Base-by-base conservation (phyloP, 1,284 basidiomycete species). In the Trichosporon sp. region DNA sequence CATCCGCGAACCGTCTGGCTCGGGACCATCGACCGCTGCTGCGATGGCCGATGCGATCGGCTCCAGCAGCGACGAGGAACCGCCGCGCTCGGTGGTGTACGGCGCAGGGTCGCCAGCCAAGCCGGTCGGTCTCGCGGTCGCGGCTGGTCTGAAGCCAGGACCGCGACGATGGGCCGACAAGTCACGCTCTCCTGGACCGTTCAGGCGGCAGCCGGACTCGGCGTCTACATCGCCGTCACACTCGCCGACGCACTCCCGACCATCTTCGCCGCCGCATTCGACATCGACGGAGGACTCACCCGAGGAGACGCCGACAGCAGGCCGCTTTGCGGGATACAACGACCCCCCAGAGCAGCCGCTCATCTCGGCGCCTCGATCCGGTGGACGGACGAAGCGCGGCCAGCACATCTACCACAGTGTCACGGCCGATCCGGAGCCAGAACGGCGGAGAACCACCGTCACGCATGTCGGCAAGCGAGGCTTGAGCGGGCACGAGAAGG, bases 401-500 rank as follows among this genome's bases (percentile, higher is more conserved):
- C 61, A 68, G 63, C 69, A 69, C 43, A 70, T 72, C 51, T 74
- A 74, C 48, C 71, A 72, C n/a, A 21, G 65, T 8, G 64, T 74
- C 19, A 64, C 67, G 7, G 38, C 65, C 7, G 68, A 66, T 14
- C 65, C 68, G 10, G 66, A 65, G 4, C 38, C 51, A n/a, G 59
- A 14, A 31, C 43, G 38, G 21, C 59, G 59, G 16, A 63, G 59
- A 4, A 35, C 32, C 26, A 26, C 26, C 16, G 59, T 63, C 14
- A 63, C 31, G 48, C 37, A 70, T 19, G 21, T 70, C 26, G 66
- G 70, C n/a, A 77, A 75, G 69, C 72, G 65, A 11, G 92, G 92
- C 2, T 81, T 96, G 70, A 91, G 93, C 78, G 90, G 90, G 14
- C 91, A 93, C 80, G 94, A 98, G 82, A 90, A 90, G 75, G 96